Evolutionary conservation across 148 eudicot genomes (phyloP).

Genomic region (Rhododendron mucronatum): DNA sequence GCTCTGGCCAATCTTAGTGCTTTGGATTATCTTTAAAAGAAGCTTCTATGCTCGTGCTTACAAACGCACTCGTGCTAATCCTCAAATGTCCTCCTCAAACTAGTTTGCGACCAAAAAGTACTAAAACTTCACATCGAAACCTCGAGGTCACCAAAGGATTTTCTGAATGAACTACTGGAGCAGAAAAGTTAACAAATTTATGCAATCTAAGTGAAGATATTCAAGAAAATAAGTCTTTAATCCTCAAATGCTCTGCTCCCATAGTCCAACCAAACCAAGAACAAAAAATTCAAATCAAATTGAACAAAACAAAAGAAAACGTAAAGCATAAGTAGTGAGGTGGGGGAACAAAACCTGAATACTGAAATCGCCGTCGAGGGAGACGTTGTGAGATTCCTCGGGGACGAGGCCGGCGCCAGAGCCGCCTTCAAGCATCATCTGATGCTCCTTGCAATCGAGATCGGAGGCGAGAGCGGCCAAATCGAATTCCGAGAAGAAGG

Average conservation of each 20-base stretch:
- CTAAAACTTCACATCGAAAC: neutral
- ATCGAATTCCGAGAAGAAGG: conserved; percentile 91
- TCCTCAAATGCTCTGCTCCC: too few relatives aligned
- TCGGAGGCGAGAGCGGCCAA: conserved; percentile 91
- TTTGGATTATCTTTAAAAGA: too few relatives aligned
- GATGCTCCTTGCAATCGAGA: conserved; percentile 72
- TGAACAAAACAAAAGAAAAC: neutral
- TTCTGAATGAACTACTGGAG: too few relatives aligned
- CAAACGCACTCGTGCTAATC: too few relatives aligned
- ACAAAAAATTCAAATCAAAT: neutral
- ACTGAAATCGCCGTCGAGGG: conserved; percentile 90
- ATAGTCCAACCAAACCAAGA: too few relatives aligned
- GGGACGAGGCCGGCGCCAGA: conserved; percentile 30
- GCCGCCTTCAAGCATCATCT: conserved; percentile 56
- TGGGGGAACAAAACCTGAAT: conserved; percentile 52
- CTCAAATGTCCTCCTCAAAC: neutral
- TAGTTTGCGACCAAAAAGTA: neutral
- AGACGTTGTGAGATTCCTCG: conserved; percentile 78
- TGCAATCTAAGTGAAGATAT: neutral
- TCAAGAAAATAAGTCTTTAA: neutral
- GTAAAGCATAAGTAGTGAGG: neutral
- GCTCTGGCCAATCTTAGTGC: too few relatives aligned
- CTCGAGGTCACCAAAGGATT: too few relatives aligned
- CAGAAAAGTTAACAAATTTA: neutral
- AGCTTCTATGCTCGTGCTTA: too few relatives aligned